phyloP scores from a whole-genome alignment of 768 basidiomycete species.

The Pisolithus microcarpus region DNA sequence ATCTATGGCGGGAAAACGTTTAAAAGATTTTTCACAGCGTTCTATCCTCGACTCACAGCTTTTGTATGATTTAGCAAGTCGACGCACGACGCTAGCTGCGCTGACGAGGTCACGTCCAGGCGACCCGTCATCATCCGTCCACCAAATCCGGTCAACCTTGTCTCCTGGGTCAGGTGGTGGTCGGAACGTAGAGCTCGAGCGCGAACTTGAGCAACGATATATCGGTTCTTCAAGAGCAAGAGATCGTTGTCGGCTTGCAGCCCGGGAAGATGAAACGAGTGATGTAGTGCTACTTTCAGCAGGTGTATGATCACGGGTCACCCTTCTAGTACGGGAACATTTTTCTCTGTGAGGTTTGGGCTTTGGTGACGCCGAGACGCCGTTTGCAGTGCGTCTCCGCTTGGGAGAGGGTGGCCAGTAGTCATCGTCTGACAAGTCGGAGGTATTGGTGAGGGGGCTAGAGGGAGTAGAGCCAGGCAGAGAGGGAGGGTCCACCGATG shows the following conservation, averaged over 20 bases:
- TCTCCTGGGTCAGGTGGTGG: slow-evolving; percentile 18
- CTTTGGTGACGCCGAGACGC: slow-evolving; percentile 1
- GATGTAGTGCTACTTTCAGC: slow-evolving; percentile 27
- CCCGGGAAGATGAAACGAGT: slow-evolving; percentile 36
- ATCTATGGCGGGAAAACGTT: slow-evolving; percentile 36
- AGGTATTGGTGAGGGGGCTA: slow-evolving; percentile 9
- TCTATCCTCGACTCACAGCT: slow-evolving; percentile 41
- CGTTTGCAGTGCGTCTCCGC: slow-evolving; percentile 13
- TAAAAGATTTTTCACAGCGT: neutral
- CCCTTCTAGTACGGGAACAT: slow-evolving; percentile 17
- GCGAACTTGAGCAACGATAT: slow-evolving; percentile 50
- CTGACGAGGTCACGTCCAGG: slow-evolving; percentile 50
- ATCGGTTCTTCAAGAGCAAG: slow-evolving; percentile 47
- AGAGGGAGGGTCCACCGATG: slow-evolving; percentile 10
- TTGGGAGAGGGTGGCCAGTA: slow-evolving; percentile 18
- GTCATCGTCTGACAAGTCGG: neutral
- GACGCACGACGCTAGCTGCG: slow-evolving; percentile 57
- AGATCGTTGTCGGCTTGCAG: slow-evolving; percentile 34
- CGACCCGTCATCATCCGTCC: slow-evolving; percentile 47
- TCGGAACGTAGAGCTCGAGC: slow-evolving; percentile 53
- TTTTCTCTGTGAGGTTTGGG: neutral
- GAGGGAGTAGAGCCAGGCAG: slow-evolving; percentile 15
- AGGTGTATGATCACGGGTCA: slow-evolving; percentile 15
- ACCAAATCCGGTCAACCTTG: slow-evolving; percentile 30
- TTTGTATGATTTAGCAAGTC: slow-evolving; percentile 62